Percentiles rank a stretch among this genome's conserved stretches.
Conservation (phyloP, 257 asterid species). For the Datura wrightii region DNA sequence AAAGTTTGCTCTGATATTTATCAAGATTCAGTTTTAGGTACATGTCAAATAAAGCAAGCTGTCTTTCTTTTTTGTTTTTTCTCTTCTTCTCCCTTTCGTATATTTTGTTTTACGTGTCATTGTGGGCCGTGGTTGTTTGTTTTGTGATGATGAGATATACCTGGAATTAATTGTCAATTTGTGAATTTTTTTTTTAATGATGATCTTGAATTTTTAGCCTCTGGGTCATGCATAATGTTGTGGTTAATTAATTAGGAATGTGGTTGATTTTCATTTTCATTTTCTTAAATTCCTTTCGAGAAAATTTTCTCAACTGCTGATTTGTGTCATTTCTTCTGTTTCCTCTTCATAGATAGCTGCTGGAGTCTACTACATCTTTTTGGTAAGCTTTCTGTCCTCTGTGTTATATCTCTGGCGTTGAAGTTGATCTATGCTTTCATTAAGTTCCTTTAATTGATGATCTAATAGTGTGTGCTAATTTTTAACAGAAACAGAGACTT, state of each 20-base stretch:
- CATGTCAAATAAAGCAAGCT: constrained; percentile 18
- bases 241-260: background rate
- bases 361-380: background rate
- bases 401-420: background rate
- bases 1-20: background rate
- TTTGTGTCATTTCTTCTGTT: background rate
- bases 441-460: background rate
- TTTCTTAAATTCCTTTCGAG: background rate
- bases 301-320: background rate
- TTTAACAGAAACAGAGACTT: background rate
- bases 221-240: background rate
- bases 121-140: background rate
- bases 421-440: background rate
- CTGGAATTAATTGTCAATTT: background rate
- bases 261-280: background rate
- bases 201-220: background rate
- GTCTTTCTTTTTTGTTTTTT: constrained; percentile 9
- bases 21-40: constrained; percentile 28
- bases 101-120: constrained; percentile 11
- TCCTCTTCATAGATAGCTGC: background rate
- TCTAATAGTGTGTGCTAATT: background rate
- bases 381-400: constrained; percentile 9
- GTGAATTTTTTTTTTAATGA: background rate
- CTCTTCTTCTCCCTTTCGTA: no score
- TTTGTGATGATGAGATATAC: background rate